Evolutionary conservation across 305 asterid species (phyloP), one percentile per base, ranked within the genome.

Genomic region (Rubia peregrina): DNA sequence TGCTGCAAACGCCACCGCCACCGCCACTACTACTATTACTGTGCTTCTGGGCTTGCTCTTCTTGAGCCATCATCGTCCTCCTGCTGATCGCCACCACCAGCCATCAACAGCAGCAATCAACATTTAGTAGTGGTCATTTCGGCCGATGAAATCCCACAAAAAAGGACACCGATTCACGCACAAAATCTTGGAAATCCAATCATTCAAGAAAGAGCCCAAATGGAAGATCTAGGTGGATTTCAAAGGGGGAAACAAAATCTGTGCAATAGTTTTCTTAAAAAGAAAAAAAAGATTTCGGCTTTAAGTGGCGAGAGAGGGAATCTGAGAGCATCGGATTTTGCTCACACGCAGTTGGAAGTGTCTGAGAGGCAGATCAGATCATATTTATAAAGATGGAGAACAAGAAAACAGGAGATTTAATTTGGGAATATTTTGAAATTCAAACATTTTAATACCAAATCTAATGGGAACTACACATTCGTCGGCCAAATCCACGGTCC

Each of bases 51-150:
- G 70, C 56, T 33, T 83, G 78, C 38, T 92, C 93, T 76, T 87
- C 97, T 68, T 78, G 88, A 73, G 89, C 85, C 97, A 92, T 90
- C 75, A 42, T 61, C 69, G 33, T 88, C 76, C 51, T 42, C 68
- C 46, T 63, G 17, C 38, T 74, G 78, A 69, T 53, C 48, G 80
- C 96, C 91, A 85, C 84, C 79, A 26, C 48, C 67, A 81, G 48
- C 43, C 63, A 16, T 43, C 78, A 81, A 14, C 26, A 24, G 26
- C 26, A 24, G 26, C 59, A 63, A 42, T 61, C 36, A 49, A 21
- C 13, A 10, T 41, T 24, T 41, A 36, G 14, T 53, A 70, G 42
- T 13, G 26, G 16, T 71, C 73, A 73, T 78, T 82, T 80, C 74
- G 78, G 75, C 11, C 59, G 1, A 76, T 78, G 79, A 61, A 65